Evolutionary conservation across 495 filamentous ascomycete genomes (phyloP).

Genomic region (Xylaria cubensis): DNA sequence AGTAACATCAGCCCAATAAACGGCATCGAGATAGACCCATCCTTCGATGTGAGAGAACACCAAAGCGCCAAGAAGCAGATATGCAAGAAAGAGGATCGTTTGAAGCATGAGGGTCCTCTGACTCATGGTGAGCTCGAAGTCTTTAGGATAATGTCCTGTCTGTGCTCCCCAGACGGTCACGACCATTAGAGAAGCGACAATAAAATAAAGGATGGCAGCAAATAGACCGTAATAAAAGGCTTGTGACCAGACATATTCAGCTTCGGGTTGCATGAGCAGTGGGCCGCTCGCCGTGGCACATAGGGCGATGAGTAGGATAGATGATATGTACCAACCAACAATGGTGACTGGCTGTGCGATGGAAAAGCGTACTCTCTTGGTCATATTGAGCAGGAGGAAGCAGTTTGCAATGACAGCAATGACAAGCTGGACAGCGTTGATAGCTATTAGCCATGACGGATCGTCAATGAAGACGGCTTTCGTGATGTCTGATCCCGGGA

Average conservation of each 20-base stretch:
- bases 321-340: conserved; percentile 68
- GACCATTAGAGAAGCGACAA: conserved; percentile 73
- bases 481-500: conserved; percentile 53
- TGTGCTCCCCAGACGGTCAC: conserved; percentile 72
- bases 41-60: conserved; percentile 75
- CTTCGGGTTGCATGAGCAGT: conserved; percentile 52
- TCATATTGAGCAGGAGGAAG: conserved; percentile 83
- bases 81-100: conserved; percentile 78
- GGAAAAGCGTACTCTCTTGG: conserved; percentile 74
- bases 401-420: conserved; percentile 76
- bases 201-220: conserved; percentile 76
- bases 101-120: conserved; percentile 90
- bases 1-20: conserved; percentile 87
- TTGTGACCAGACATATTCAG: conserved; percentile 69
- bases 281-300: conserved; percentile 61
- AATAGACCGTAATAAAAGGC: conserved; percentile 84
- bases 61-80: conserved; percentile 75
- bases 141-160: conserved; percentile 66
- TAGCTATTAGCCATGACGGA: conserved; percentile 72
- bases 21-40: conserved; percentile 78
- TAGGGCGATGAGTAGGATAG: conserved; percentile 66
- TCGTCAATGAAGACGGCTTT: conserved; percentile 64
- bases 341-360: conserved; percentile 77
- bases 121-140: conserved; percentile 73
- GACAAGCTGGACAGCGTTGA: conserved; percentile 77